phyloP scores from a whole-genome alignment of 441 rosid species.

The Corymbia calophylla region DNA sequence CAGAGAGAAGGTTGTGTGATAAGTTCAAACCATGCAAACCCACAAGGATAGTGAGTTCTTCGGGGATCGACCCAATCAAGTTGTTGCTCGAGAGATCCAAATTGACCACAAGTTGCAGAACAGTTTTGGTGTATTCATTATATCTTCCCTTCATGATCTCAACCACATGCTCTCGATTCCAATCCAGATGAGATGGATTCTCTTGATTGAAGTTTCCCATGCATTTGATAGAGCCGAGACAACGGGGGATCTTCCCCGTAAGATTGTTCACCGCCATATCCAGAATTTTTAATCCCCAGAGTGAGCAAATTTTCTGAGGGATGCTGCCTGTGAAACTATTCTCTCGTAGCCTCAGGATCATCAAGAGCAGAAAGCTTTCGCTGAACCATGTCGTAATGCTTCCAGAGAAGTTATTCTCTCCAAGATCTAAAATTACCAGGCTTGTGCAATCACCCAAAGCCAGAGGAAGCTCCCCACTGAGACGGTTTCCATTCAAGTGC shows the following conservation, averaged over 20 bases:
- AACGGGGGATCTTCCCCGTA: not conserved
- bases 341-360: not conserved
- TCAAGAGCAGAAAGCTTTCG: not conserved
- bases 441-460: not conserved
- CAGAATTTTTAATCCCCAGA: not conserved
- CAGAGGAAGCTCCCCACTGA: not conserved
- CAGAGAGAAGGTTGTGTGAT: not conserved
- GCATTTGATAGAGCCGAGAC: not conserved
- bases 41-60: not conserved
- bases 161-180: not conserved
- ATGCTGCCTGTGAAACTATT: not conserved
- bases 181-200: not conserved
- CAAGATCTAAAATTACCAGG: not conserved
- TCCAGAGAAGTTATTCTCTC: not conserved
- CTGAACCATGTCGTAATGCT: not conserved
- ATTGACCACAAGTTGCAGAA: not conserved
- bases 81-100: not conserved
- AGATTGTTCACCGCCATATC: conserved; percentile 1
- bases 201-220: not conserved
- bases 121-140: not conserved
- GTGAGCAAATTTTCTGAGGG: not conserved
- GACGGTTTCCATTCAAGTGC: not conserved
- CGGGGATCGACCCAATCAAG: not conserved
- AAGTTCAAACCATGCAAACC: not conserved
- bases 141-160: not conserved